phyloP scores from a whole-genome alignment of 2,329 filamentous ascomycete species.

The Fusarium sp. region DNA sequence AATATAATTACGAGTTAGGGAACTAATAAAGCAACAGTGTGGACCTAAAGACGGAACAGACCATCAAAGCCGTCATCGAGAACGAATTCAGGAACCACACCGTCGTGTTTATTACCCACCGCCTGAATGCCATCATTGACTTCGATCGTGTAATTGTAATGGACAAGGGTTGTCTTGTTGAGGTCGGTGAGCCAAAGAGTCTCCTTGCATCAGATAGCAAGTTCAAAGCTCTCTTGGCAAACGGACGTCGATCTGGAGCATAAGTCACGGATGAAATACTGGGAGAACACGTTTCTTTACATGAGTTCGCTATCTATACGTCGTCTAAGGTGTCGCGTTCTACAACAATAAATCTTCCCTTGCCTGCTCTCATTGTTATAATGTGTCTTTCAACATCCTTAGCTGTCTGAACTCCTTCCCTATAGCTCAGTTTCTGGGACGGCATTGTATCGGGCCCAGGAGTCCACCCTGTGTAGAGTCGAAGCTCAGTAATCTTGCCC shows the following conservation, averaged over 20 bases:
- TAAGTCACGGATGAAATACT: background rate
- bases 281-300: background rate
- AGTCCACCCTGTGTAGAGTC: conserved; percentile 60
- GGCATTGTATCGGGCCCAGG: conserved; percentile 51
- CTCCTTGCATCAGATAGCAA: conserved; percentile 35
- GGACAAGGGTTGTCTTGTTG: conserved; percentile 45
- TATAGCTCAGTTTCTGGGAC: conserved; percentile 51
- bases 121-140: conserved; percentile 57
- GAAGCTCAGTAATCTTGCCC: conserved; percentile 63
- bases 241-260: conserved; percentile 32
- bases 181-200: conserved; percentile 44
- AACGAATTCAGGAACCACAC: conserved; percentile 60
- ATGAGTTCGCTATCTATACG: conserved; percentile 20
- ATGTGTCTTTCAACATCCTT: conserved; percentile 62
- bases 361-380: conserved; percentile 59
- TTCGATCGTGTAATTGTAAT: conserved; percentile 49
- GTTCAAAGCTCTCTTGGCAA: conserved; percentile 48
- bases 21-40: conserved; percentile 44
- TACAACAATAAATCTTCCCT: conserved; percentile 63
- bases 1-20: too few species aligned
- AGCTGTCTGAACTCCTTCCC: conserved; percentile 55
- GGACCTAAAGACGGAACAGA: conserved; percentile 51
- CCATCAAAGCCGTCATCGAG: conserved; percentile 51
- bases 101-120: conserved; percentile 60
- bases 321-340: conserved; percentile 54